Percentiles rank a stretch among this genome's conserved stretches.
These are phyloP conservation scores for Flaveria floridana DNA, from an alignment of 140 eudicot genomes.

Conservation along the genomic window DNA sequence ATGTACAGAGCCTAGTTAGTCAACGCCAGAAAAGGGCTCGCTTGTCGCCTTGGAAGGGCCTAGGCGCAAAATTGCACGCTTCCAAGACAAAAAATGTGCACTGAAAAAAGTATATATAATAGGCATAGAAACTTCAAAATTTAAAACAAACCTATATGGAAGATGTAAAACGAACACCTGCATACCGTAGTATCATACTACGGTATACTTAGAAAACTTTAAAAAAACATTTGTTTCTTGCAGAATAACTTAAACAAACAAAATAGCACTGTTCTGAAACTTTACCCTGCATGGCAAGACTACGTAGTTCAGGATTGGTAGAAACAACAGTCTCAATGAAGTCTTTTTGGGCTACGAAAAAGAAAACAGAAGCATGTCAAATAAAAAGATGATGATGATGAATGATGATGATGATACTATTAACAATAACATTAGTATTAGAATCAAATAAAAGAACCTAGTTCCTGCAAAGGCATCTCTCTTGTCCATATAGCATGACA, in stretches of 20 bases:
- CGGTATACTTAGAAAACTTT: neutral
- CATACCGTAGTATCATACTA: neutral
- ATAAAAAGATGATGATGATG: neutral
- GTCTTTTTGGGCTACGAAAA: conserved; percentile 34
- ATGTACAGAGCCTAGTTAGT: no score
- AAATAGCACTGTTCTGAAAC: neutral
- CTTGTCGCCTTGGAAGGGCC: no score
- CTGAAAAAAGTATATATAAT: no score
- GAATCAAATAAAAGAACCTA: conserved; percentile 31
- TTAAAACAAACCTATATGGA: no score
- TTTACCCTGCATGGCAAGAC: conserved; percentile 71
- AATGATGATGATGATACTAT: neutral
- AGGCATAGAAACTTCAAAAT: no score
- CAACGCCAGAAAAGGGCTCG: no score
- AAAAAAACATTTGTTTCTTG: neutral
- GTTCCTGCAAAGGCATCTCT: conserved; percentile 33
- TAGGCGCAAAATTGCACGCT: no score
- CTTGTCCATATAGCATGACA: conserved; percentile 61
- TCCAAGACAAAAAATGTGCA: no score
- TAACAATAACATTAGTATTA: neutral
- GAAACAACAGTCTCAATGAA: conserved; percentile 51
- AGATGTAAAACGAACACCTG: neutral
- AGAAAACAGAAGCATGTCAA: conserved; percentile 32
- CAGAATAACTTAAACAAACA: neutral
- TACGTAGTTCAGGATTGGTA: conserved; percentile 56